These are phyloP conservation scores for Graphium sp. DNA, from an alignment of 2,329 filamentous ascomycete genomes.

Conservation along the genomic window DNA sequence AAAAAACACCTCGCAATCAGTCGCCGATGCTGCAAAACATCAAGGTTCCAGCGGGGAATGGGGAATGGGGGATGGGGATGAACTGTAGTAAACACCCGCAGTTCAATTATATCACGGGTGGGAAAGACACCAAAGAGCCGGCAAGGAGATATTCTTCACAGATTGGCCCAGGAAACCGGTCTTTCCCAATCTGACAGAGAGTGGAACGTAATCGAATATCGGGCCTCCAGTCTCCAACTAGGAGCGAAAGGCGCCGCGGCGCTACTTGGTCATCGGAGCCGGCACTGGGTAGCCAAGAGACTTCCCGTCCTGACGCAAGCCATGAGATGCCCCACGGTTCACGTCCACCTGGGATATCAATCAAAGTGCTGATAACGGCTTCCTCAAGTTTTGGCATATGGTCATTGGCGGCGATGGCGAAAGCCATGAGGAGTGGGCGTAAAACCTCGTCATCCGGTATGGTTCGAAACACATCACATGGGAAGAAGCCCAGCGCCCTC, in stretches of 20 bases:
- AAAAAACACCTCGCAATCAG: no score
- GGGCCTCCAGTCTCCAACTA: not conserved
- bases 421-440: slow-evolving; percentile 6
- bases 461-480: not conserved
- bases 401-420: slow-evolving; percentile 12
- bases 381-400: slow-evolving; percentile 5
- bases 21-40: not conserved
- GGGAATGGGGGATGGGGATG: not conserved
- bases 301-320: not conserved
- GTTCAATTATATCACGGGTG: not conserved
- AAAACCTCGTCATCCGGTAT: not conserved
- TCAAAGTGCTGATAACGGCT: not conserved
- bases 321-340: not conserved
- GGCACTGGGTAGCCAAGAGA: not conserved
- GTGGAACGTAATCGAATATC: not conserved
- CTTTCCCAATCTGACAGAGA: not conserved
- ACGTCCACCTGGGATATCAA: not conserved
- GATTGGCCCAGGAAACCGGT: not conserved
- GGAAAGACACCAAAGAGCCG: not conserved
- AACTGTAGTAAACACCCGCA: not conserved
- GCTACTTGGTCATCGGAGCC: not conserved
- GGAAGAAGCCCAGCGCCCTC: slow-evolving; percentile 1
- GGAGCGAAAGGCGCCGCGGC: not conserved
- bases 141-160: not conserved
- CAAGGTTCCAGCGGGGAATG: not conserved